Base-by-base conservation (phyloP, 225 moss, liverwort and hornwort species). In the Physcomitrium patens region DNA sequence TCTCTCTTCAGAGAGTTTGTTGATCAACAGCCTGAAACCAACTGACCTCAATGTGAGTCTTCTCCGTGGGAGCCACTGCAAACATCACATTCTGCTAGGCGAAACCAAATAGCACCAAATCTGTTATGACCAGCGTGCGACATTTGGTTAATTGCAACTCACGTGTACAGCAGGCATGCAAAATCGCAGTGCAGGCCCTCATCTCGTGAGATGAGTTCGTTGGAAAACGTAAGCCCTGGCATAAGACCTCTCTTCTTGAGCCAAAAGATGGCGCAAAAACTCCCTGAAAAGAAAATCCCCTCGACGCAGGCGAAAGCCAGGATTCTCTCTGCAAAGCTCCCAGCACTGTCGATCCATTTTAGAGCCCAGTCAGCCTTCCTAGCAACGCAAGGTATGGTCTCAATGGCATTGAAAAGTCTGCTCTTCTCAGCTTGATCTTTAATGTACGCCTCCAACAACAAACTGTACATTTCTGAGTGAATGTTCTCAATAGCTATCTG, bases 201-300 rank as follows among this genome's bases (percentile, higher is more conserved):
- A 10, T 97, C 96, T 52, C 96, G 85, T 16, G 96, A 94, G 20
- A 97, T 97, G 16, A 97, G 90, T 58, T 97, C 94, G 51, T 97
- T 97, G 19, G 96, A 97, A 45, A 97, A 97, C 0, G 96, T 97
- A 0, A 97, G 77, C 7, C 96, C 96, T 0, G 96, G 96, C 96
- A 97, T 97, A 0, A 94, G 78, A 7, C 94, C 92, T 11, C 92
- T 82, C 55, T 97, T 97, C 84, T 94, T 97, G 13, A 94, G 79
- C 96, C 92, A 97, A 60, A 97, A 97, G 45, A 97, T 90, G 1
- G 96, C 92, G 56, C 96, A 97, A 74, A 97, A 97, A 64, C 96
- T 94, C 53, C 96, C 96, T 7, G 96, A 97, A 24, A 97, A 97
- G 67, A 97, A 97, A 3, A 97, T 97, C 3, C 96, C 96, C 61